Evolutionary conservation across 345 rosid species (phyloP).

Genomic region (Kandelia obovata): DNA sequence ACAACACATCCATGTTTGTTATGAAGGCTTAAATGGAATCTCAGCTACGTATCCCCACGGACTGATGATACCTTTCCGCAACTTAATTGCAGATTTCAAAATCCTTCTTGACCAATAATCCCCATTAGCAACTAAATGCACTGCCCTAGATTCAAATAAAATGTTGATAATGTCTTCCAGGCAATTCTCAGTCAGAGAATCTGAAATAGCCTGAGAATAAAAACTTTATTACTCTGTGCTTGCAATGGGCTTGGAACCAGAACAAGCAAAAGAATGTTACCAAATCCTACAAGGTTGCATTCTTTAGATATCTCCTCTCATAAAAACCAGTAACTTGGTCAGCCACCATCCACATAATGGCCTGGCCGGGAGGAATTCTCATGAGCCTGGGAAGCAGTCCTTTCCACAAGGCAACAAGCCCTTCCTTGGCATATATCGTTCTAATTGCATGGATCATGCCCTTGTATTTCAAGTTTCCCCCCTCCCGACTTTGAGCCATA

Average conservation of each 20-base stretch:
- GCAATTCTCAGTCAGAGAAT: background rate
- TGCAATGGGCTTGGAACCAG: constrained; percentile 11
- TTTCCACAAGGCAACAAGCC: constrained; percentile 77
- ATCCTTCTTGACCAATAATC: too few relatives aligned
- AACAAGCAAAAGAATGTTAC: constrained; percentile 19
- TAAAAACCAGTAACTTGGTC: constrained; percentile 85
- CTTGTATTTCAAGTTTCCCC: constrained; percentile 64
- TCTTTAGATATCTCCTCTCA: constrained; percentile 55
- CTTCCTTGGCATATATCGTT: constrained; percentile 81
- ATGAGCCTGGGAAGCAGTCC: constrained; percentile 91
- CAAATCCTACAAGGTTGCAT: constrained; percentile 43
- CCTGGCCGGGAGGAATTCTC: constrained; percentile 98
- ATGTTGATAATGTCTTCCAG: background rate
- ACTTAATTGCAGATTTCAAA: too few relatives aligned
- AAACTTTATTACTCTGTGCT: constrained; percentile 5
- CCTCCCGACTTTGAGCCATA: constrained; percentile 76
- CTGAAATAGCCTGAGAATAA: background rate
- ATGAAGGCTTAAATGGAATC: too few relatives aligned
- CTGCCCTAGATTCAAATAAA: background rate
- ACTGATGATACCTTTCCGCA: too few relatives aligned
- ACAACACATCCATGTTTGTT: too few relatives aligned
- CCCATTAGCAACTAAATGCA: too few relatives aligned
- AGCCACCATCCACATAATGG: constrained; percentile 98
- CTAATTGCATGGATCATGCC: constrained; percentile 92
- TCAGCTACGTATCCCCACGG: too few relatives aligned